phyloP scores from a whole-genome alignment of 2,329 filamentous ascomycete species.

The Colletotrichum lentis region DNA sequence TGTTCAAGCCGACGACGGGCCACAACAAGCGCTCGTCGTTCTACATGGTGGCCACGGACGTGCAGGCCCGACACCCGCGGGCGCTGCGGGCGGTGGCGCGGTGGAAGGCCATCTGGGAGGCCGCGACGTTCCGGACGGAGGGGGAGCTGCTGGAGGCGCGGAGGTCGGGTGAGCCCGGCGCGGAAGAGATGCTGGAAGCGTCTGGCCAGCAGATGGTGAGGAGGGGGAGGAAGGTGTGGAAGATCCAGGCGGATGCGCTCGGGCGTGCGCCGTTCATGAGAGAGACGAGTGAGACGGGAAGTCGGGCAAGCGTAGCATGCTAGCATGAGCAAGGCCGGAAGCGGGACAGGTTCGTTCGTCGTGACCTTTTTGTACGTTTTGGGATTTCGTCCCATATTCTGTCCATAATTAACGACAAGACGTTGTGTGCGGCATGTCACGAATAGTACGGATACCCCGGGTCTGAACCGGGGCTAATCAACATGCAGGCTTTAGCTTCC shows the following conservation, averaged over 20 bases:
- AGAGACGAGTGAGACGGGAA: too few species aligned
- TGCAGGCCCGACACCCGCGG: conserved; percentile 46
- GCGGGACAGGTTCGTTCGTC: too few species aligned
- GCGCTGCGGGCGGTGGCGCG: conserved; percentile 48
- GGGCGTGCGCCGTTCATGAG: conserved; percentile 43
- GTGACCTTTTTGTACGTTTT: too few species aligned
- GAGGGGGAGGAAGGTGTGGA: conserved; percentile 48
- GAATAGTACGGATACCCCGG: too few species aligned
- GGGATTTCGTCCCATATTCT: too few species aligned
- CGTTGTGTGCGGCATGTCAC: too few species aligned
- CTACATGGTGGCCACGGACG: conserved; percentile 59
- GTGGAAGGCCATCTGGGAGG: conserved; percentile 54
- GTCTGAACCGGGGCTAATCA: too few species aligned
- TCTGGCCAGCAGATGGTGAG: conserved; percentile 49
- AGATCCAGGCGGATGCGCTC: conserved; percentile 47
- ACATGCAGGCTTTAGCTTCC: too few species aligned
- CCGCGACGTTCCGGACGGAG: conserved; percentile 49
- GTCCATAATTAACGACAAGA: too few species aligned
- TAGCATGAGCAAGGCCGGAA: too few species aligned
- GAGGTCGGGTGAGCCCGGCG: conserved; percentile 29
- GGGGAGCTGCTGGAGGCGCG: conserved; percentile 28
- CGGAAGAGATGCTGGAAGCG: conserved; percentile 45
- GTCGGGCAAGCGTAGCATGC: too few species aligned
- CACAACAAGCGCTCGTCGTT: conserved; percentile 59
- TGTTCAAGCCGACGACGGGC: conserved; percentile 55